Evolutionary conservation across 163 green algal species (phyloP).

Genomic region (Trebouxiophyceae sp.): DNA sequence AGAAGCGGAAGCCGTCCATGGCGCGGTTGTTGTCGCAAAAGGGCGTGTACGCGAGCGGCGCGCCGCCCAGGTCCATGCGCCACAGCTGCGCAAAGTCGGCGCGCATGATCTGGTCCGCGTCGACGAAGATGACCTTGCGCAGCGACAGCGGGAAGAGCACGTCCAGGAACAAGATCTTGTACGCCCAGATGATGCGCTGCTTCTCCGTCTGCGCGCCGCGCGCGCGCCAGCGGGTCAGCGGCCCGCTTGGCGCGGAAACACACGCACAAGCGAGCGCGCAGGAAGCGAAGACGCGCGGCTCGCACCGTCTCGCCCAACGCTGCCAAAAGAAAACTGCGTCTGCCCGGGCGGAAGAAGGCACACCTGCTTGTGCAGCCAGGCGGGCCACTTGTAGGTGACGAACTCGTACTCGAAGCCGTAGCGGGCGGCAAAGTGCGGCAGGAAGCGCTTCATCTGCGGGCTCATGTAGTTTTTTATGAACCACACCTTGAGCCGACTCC

Average conservation of each 20-base stretch:
- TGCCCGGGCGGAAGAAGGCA: too few species aligned
- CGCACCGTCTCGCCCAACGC: too few species aligned
- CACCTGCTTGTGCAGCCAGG: conserved; percentile 85
- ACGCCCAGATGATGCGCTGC: conserved; percentile 98
- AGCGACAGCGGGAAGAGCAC: conserved; percentile 93
- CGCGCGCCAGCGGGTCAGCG: too few species aligned
- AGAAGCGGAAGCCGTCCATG: conserved; percentile 97
- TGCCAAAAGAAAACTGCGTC: conserved; percentile 40
- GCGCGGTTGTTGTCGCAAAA: conserved; percentile 98
- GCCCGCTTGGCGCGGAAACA: too few species aligned
- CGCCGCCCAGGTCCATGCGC: conserved; percentile 68
- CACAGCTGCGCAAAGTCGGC: conserved; percentile 72
- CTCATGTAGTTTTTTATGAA: conserved; percentile 99
- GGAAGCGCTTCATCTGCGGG: conserved; percentile 76
- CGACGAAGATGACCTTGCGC: conserved; percentile 93
- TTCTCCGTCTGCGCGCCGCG: conserved; percentile 98
- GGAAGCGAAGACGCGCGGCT: too few species aligned
- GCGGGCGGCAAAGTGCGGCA: conserved; percentile 81
- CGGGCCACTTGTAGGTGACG: conserved; percentile 98
- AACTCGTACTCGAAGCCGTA: conserved; percentile 96
- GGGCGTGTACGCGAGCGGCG: conserved; percentile 90
- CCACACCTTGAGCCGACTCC: conserved; percentile 91
- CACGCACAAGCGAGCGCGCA: too few species aligned
- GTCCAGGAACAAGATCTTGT: conserved; percentile 99
- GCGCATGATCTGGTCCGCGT: conserved; percentile 92